Conservation (phyloP, 2,329 filamentous ascomycete species). For the Clarireedia homoeocarpa region DNA sequence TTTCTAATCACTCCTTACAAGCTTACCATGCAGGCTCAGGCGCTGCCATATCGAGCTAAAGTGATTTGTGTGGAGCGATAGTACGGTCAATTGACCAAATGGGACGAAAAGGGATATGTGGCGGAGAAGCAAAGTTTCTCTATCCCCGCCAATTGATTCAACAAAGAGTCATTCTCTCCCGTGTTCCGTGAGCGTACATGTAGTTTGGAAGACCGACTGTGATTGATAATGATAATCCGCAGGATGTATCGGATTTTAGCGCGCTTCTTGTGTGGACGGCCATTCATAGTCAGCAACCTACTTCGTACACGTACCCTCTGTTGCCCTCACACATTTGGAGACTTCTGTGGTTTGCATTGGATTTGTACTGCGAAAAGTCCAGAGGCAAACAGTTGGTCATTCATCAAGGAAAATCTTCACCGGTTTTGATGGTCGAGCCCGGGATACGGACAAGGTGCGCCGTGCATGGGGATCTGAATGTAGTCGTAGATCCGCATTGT, state of each 20-base stretch:
- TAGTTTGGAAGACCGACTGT: background rate
- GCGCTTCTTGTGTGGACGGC: too few relatives aligned
- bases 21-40: background rate
- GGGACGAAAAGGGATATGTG: background rate
- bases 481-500: background rate
- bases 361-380: too few relatives aligned
- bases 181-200: background rate
- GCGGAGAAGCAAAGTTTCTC: background rate
- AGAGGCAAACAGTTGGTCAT: too few relatives aligned
- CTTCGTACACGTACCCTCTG: too few relatives aligned
- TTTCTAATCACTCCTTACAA: background rate
- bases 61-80: background rate
- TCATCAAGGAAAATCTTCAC: background rate
- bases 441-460: background rate
- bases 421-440: background rate
- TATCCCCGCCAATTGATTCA: constrained; percentile 1
- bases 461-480: background rate
- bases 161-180: background rate
- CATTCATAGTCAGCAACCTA: too few relatives aligned
- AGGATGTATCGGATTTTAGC: background rate
- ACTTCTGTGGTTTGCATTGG: too few relatives aligned
- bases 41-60: background rate
- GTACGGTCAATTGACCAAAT: background rate
- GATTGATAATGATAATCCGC: background rate
- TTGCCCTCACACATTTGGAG: too few relatives aligned